Evolutionary conservation across 306 rosid species (phyloP), one percentile per base, ranked within the genome.

Genomic region (Ziziphus jujuba): DNA sequence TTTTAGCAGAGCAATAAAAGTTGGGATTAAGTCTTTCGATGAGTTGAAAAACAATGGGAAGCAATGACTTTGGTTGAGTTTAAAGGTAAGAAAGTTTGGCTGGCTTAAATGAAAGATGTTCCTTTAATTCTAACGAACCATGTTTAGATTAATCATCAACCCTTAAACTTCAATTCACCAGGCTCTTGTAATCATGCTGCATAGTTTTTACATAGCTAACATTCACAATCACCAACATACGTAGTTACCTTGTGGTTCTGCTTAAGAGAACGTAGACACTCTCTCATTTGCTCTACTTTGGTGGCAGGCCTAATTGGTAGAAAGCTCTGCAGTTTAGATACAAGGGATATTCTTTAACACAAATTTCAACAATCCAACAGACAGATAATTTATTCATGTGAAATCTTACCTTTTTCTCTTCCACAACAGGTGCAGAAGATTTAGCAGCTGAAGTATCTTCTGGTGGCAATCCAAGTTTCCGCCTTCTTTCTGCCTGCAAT

Each of bases 271-370:
- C 97, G 93, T 72, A 95, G 69, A 71, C 96, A 87, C 79, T 86
- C 99, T 74, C 99, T 90, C 95, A 90, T 90, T 78, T 86, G 97
- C 78, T 95, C 97, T 43, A 87, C 51, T 78, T 87, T 90, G 77
- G 97, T 87, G 61, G 95, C 95, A 61, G 97, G 97, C 73, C 92
- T 87, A 59, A 87, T 45, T 0, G 96, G 97, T 80, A 95, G 77
- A 9, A 78, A 78, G 76, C 82, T 77, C 99, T 90, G 82, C 77
- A 61, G 23, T 15, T 72, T 61, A 70, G 31, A 75, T 70, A 58
- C 57, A 19, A 33, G 61, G 73, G 68, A 67, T 33, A 61, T 40
- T 56, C 49, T 23, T 49, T 53, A 56, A 33, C 31, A 22, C 47
- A 44, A 53, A 47, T 48, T 58, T 52, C 38, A 28, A 28, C 33